Evolutionary conservation across 208 protist genomes (phyloP), one percentile per base, ranked within the genome.

Genomic region (Balamuthia mandrillaris): DNA sequence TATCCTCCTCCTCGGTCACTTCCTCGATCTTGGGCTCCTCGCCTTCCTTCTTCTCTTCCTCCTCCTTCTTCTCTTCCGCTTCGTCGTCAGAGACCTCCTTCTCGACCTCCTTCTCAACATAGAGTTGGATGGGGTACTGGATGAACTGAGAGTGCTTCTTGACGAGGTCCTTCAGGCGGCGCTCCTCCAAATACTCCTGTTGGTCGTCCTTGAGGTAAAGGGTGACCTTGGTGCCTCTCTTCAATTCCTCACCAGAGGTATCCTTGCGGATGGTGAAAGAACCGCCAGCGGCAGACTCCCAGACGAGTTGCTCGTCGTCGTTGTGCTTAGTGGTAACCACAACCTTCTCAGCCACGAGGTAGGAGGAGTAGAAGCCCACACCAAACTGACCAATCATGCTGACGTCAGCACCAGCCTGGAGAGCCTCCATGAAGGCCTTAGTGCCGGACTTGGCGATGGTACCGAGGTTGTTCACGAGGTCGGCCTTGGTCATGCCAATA

Each of bases 121-220:
- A 93, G 14, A 99, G 91, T 31, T 89, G 91, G 91, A 99, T 99
- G 81, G 98, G 98, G 92, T 98, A 99, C 84, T 94, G 91, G 90
- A 99, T 99, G 95, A 99, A 99, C 93, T 99, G 95, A 81, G 96
- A 98, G 96, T 99, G 97, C 94, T 98, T 99, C 95, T 99, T 99
- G 85, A 99, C 95, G 70, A 99, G 91, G 52, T 99, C 97, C 93
- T 98, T 98, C 56, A 99, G 87, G 39, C 81, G 60, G 65, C 92
- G 91, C 91, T 98, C 96, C 90, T 98, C 96, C 9, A 98, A 86
- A 93, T 97, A 98, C 88, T 98, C 96, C 27, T 90, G 75, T 90
- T 98, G 95, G 87, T 98, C 97, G 75, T 98, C 97, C 96, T 99
- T 99, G 45, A 99, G 86, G 92, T 96, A 94, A 27, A 99, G 92